Conservation (phyloP, 2,329 filamentous ascomycete species). For the Colletotrichum cordylinicola region DNA sequence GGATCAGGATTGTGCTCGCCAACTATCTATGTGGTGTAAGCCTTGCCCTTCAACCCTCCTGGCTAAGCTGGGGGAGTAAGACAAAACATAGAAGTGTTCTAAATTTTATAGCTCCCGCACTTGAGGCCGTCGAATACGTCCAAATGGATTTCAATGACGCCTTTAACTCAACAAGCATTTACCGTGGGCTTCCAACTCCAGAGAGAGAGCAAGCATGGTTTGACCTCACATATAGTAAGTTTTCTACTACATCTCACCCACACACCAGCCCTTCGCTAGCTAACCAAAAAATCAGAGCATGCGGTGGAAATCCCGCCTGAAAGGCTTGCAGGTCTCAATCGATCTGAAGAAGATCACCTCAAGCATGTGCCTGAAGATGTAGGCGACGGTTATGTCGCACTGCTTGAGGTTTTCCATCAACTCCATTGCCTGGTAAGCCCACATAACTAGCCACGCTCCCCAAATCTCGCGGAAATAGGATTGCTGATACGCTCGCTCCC, state of each 20-base stretch:
- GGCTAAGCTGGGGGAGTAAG: neutral
- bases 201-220: constrained; percentile 9
- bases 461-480: neutral
- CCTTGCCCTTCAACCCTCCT: neutral
- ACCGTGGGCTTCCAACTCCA: neutral
- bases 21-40: constrained; percentile 12
- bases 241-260: neutral
- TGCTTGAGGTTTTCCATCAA: constrained; percentile 24
- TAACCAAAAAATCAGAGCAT: neutral
- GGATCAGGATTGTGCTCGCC: neutral
- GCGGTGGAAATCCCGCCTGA: neutral
- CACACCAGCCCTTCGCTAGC: neutral
- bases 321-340: neutral
- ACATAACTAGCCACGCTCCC: neutral
- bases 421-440: constrained; percentile 20
- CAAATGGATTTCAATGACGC: neutral
- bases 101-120: neutral
- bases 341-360: neutral
- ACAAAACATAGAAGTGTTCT: neutral
- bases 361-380: neutral
- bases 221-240: neutral
- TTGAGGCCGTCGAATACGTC: constrained; percentile 5
- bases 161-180: constrained; percentile 4
- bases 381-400: constrained; percentile 5
- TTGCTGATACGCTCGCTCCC: neutral